Evolutionary conservation across 169 alveolate genomes (phyloP), one percentile per base, ranked within the genome.

Genomic region (Eimeria necatrix): DNA sequence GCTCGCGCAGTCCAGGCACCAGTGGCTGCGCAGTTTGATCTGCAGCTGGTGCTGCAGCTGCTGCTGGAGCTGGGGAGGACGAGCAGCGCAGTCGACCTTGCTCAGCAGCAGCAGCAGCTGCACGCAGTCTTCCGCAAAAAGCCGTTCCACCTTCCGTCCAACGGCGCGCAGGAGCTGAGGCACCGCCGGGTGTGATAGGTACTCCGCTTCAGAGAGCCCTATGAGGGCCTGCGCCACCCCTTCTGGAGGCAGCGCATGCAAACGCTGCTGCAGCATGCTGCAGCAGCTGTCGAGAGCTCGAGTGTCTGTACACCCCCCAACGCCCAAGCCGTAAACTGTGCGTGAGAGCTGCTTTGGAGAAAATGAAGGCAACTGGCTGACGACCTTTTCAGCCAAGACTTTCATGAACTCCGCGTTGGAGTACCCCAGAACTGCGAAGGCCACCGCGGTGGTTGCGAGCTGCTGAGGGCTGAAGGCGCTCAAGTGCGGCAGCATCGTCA

Each of bases 41-140:
- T 51, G 64, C 60, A 91, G 90, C 91, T 91, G 95, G 91, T 91
- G 95, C 73, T 59, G 95, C 74, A 91, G 85, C 73, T 76, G 95
- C 59, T 84, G 95, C 70, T 32, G 68, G 68, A 78, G 91, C 64
- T 78, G 80, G 32, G 53, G 74, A 4, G 84, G 91, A 18, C 51
- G 83, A 16, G 64, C 64, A 4, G 78, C 68, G 51, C 59, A 53
- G 41, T 32, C 48, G 4, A 52, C 52, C 83, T 93, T 93, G 53
- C 85, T 71, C 71, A 93, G 56, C 51, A 93, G 71, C 71, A 70
- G 81, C 61, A 93, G 95, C 22, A 93, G 87, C 95, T 93, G 95
- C 18, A 93, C 95, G 87, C 93, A 83, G 86, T 93, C 95, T 41
- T 93, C 95, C 3, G 95, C 95, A 53, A 68, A 93, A 10, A 93